phyloP scores from a whole-genome alignment of 192 early-diverging fungal species.

The Backusella luteola region DNA sequence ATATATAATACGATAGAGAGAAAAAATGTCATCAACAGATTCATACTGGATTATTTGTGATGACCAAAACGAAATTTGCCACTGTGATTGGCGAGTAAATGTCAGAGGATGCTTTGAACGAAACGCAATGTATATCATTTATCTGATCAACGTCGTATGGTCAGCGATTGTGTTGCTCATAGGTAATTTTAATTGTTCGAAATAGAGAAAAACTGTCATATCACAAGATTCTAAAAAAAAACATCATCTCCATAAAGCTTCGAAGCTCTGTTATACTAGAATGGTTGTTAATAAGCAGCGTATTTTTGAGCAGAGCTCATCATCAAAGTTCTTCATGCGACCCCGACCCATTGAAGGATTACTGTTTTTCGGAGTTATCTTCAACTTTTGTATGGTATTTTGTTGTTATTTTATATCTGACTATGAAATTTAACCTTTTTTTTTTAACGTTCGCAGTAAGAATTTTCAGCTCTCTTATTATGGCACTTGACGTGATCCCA shows the following conservation, averaged over 20 bases:
- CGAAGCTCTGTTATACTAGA: constrained; percentile 8
- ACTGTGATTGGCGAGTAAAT: constrained; percentile 35
- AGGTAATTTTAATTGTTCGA: constrained; percentile 16
- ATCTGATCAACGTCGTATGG: constrained; percentile 8
- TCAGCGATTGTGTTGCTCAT: constrained; percentile 1
- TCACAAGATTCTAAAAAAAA: not conserved
- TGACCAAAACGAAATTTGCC: constrained; percentile 10
- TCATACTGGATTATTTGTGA: constrained; percentile 25
- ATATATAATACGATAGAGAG: not conserved
- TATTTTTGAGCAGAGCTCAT: constrained; percentile 5
- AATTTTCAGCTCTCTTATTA: constrained; percentile 15
- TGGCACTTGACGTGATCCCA: constrained; percentile 6
- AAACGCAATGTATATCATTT: constrained; percentile 9
- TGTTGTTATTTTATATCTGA: not conserved
- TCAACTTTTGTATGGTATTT: constrained; percentile 19
- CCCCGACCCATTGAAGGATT: constrained; percentile 31
- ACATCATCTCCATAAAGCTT: not conserved
- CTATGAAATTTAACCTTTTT: constrained; percentile 7
- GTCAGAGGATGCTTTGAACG: constrained; percentile 11
- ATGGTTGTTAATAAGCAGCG: constrained; percentile 6
- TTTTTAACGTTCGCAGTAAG: constrained; percentile 18
- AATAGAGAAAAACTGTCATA: not conserved
- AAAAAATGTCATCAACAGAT: not conserved
- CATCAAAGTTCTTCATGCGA: constrained; percentile 5
- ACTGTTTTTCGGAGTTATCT: constrained; percentile 14